These are phyloP conservation scores for Ascochyta lentis DNA, from an alignment of 2,329 filamentous ascomycete genomes.

Conservation along the genomic window DNA sequence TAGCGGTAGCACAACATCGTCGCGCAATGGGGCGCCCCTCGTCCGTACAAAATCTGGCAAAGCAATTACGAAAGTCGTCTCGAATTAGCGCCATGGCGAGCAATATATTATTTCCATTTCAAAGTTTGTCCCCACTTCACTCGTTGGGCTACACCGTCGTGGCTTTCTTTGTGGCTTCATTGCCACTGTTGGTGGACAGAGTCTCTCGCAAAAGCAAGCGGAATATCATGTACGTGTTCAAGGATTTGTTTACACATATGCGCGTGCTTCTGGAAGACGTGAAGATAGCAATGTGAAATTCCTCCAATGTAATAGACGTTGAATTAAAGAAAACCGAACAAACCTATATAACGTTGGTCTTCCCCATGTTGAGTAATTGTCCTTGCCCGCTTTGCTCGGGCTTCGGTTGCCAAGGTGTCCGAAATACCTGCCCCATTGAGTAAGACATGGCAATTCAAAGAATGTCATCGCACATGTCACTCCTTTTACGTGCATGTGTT, in stretches of 20 bases:
- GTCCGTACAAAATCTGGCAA: constrained; percentile 42
- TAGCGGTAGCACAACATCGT: constrained; percentile 44
- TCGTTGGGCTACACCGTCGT: neutral
- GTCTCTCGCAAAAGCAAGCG: constrained; percentile 2
- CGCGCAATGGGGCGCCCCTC: constrained; percentile 36
- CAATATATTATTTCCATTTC: constrained; percentile 18
- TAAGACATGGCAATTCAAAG: neutral
- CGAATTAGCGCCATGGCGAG: constrained; percentile 22
- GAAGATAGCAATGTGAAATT: neutral
- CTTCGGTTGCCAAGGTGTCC: constrained; percentile 8
- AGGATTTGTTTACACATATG: neutral
- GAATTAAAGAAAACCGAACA: neutral
- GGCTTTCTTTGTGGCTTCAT: neutral
- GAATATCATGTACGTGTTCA: neutral
- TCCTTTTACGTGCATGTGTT: neutral
- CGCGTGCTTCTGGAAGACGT: neutral
- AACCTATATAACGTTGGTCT: neutral
- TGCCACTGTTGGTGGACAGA: neutral
- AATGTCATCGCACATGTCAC: constrained; percentile 1
- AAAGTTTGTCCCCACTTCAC: constrained; percentile 3
- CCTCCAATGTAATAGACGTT: constrained; percentile 1
- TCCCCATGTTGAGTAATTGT: neutral
- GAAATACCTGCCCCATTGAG: neutral
- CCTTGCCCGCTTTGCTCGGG: neutral
- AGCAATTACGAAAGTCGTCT: constrained; percentile 36